Evolutionary conservation across 345 rosid genomes (phyloP), one percentile per base, ranked within the genome.

Genomic region (Boechera divaricarpa): DNA sequence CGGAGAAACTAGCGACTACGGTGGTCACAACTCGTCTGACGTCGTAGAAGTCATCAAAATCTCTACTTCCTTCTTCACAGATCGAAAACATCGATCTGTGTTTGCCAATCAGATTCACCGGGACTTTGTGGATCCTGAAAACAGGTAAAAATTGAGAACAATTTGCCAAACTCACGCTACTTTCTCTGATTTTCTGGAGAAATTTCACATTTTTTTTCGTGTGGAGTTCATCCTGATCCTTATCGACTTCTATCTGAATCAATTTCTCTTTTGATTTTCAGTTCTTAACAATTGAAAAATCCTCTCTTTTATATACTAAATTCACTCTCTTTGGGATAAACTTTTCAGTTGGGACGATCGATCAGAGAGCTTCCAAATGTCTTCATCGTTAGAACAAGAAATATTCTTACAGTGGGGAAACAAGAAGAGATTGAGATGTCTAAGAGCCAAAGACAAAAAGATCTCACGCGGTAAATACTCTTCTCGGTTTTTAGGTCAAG

Each of bases 381-480:
- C 78, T 57, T 67, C 77, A 10, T 61, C 78, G 15, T 59, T 67
- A 33, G 82, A 73, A 26, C 74, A 73, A 73, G 96, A 91, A 69
- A 87, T 90, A 39, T 82, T 87, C 70, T 82, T 91, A 65, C 89
- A 87, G 77, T 91, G 98, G 98, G 96, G 97, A 64, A 89, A 83
- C 71, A 89, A 85, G 82, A 94, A 94, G 88, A 89, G 90, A 80
- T 87, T 83, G 76, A 86, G 98, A 85, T 81, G 94, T 76, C 81
- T 86, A 41, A 90, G 90, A 81, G 76, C 88, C 39, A 93, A 88
- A 72, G 88, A 84, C 63, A 81, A 84, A 61, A 83, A 79, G 61
- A 80, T 57, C 74, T 84, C 81, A 9, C 83, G 75, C 84, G 73
- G 82, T 79, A 87, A 65, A 47, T 71, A 58, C 12, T 77, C 31